Percentiles rank a stretch among this genome's conserved stretches.
Evolutionary conservation across 2,329 filamentous ascomycete species (phyloP).

Genomic region (Phoma sp.): DNA sequence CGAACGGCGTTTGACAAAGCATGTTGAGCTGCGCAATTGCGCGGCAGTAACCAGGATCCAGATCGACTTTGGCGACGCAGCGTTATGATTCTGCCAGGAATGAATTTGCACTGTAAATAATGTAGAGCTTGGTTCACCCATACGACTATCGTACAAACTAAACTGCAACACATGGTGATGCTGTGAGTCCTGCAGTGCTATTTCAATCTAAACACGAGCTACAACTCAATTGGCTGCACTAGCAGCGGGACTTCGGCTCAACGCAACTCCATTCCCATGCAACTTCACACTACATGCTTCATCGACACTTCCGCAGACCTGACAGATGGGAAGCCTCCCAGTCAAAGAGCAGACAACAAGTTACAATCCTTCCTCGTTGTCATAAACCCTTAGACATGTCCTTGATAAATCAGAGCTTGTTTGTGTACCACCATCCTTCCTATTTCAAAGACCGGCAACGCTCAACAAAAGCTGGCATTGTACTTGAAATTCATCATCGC

Average conservation of each 20-base stretch:
- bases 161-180: conserved; percentile 7
- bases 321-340: neutral
- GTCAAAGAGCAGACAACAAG: neutral
- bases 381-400: too few relatives aligned
- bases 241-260: conserved; percentile 7
- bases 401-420: neutral
- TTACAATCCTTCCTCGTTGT: neutral
- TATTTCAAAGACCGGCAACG: neutral
- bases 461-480: neutral
- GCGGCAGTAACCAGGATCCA: neutral
- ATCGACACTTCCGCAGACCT: neutral
- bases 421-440: conserved; percentile 7
- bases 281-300: conserved; percentile 20
- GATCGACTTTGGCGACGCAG: conserved; percentile 9
- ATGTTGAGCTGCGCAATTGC: conserved; percentile 7
- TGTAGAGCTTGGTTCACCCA: neutral
- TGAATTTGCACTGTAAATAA: conserved; percentile 20
- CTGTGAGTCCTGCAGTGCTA: conserved; percentile 20
- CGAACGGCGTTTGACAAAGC: conserved; percentile 30
- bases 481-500: neutral
- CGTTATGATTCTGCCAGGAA: neutral
- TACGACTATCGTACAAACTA: neutral
- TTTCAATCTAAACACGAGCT: conserved; percentile 11
- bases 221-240: conserved; percentile 21
- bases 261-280: conserved; percentile 4